These are phyloP conservation scores for Epichloe glyceriae DNA, from an alignment of 2,329 filamentous ascomycete genomes.

Conservation along the genomic window DNA sequence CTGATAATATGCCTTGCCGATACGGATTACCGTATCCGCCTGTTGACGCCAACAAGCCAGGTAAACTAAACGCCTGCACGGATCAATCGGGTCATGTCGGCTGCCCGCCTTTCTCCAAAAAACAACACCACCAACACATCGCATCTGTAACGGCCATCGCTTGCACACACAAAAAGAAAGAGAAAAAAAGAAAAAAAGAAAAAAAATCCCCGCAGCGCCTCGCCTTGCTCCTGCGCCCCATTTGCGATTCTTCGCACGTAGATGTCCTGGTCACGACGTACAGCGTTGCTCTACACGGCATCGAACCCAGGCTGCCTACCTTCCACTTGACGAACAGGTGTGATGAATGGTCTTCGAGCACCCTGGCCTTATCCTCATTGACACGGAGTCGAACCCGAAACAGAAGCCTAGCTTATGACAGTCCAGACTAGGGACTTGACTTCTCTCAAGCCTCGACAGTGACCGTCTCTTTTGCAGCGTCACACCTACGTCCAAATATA, in stretches of 20 bases:
- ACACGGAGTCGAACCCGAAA: neutral
- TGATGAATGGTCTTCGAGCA: neutral
- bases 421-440: no score
- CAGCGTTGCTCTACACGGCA: neutral
- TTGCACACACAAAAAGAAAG: no score
- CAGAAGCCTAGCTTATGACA: no score
- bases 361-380: neutral
- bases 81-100: neutral
- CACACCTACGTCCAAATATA: no score
- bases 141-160: constrained; percentile 1
- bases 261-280: neutral
- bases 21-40: no score
- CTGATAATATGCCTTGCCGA: neutral
- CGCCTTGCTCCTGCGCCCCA: neutral
- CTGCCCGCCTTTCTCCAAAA: neutral
- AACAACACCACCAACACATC: neutral
- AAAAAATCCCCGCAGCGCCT: constrained; percentile 17
- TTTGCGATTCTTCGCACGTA: no score
- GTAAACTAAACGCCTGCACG: neutral
- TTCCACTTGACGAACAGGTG: no score
- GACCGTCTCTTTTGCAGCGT: no score
- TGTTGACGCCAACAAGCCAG: no score
- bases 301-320: no score
- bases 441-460: no score
- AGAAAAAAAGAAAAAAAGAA: no score